Percentiles rank a stretch among this genome's conserved stretches.
Evolutionary conservation across 2,329 filamentous ascomycete species (phyloP).

Genomic region (Hypoxylon sp.): DNA sequence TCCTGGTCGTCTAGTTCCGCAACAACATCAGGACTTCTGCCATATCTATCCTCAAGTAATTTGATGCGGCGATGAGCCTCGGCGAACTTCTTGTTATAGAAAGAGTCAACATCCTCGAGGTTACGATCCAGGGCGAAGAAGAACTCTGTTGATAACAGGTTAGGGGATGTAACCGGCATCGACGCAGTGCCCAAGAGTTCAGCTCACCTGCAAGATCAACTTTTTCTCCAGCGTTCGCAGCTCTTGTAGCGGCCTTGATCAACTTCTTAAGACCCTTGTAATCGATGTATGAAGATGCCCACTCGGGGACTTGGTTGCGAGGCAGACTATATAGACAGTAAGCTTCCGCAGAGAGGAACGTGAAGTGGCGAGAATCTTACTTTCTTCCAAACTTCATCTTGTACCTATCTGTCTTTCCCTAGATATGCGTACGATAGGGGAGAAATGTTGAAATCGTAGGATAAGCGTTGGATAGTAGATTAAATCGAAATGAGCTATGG

Average conservation of each 20-base stretch:
- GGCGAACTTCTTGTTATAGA: slow-evolving; percentile 95
- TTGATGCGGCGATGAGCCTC: slow-evolving; percentile 88
- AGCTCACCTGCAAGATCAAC: slow-evolving; percentile 90
- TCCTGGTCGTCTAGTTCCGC: slow-evolving; percentile 88
- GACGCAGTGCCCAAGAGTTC: slow-evolving; percentile 54
- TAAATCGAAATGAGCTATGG: slow-evolving; percentile 11
- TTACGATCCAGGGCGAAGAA: slow-evolving; percentile 97
- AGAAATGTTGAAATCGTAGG: slow-evolving; percentile 1
- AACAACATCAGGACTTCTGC: slow-evolving; percentile 75
- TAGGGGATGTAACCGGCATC: slow-evolving; percentile 55
- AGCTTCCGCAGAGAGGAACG: slow-evolving; percentile 25
- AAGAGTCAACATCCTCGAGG: slow-evolving; percentile 94
- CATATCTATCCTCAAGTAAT: slow-evolving; percentile 89
- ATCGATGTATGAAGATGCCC: slow-evolving; percentile 86
- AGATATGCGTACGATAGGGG: slow-evolving; percentile 12
- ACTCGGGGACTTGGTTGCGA: slow-evolving; percentile 88
- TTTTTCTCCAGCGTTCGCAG: slow-evolving; percentile 75
- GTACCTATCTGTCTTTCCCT: slow-evolving; percentile 15
- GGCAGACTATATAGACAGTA: slow-evolving; percentile 68
- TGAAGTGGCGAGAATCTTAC: slow-evolving; percentile 56
- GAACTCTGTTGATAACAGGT: slow-evolving; percentile 76
- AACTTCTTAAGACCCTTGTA: slow-evolving; percentile 96
- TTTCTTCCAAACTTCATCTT: slow-evolving; percentile 75
- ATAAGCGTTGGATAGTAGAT: slow-evolving; percentile 2
- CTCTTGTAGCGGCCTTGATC: slow-evolving; percentile 82